phyloP scores from a whole-genome alignment of 2,329 filamentous ascomycete species.

The Talaromyces sp. region DNA sequence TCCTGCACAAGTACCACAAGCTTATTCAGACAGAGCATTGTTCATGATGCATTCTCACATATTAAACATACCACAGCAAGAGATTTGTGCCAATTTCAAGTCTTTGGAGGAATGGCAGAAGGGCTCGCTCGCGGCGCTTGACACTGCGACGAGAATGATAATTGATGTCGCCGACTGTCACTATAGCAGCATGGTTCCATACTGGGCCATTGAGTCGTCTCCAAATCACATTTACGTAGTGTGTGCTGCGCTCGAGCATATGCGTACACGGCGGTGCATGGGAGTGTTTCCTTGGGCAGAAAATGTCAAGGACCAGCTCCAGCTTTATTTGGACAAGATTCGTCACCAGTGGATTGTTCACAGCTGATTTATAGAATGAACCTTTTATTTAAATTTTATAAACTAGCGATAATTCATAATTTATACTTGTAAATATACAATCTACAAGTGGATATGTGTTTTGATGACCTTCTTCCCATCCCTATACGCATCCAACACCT shows the following conservation, averaged over 20 bases:
- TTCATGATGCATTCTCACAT: background rate
- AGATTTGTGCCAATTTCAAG: background rate
- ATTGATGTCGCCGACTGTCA: background rate
- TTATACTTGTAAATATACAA: background rate
- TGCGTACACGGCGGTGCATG: background rate
- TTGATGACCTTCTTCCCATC: conserved; percentile 20
- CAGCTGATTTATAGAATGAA: background rate
- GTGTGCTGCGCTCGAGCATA: background rate
- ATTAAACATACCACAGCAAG: background rate
- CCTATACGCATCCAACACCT: conserved; percentile 33
- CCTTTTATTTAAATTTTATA: no score
- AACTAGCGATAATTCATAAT: no score
- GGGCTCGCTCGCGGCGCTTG: background rate
- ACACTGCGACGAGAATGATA: conserved; percentile 3
- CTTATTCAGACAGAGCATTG: background rate
- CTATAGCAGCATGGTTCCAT: background rate
- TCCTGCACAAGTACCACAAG: background rate
- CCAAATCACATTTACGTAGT: background rate
- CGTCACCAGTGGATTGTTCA: background rate
- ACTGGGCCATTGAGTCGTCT: background rate
- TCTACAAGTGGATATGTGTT: conserved; percentile 3
- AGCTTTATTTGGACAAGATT: background rate
- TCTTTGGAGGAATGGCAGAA: background rate
- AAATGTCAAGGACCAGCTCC: background rate
- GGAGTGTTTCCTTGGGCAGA: background rate